Conservation (phyloP, 805 yeast species). For the Sugiyamaella qingdaonensis region DNA sequence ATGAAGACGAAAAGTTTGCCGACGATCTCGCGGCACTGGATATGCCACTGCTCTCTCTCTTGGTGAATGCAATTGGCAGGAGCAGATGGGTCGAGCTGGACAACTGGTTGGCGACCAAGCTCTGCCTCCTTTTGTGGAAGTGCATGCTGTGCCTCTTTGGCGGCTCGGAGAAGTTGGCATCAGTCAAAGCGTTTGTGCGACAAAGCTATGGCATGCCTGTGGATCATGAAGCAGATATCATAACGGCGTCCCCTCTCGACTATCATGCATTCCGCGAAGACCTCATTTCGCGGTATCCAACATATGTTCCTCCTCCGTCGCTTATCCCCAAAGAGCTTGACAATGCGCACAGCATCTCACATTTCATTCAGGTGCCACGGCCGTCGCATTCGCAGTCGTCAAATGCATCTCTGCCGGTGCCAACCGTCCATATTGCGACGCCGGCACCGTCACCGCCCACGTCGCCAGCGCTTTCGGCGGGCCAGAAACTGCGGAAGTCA, state of each 20-base stretch:
- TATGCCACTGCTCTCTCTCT: constrained; percentile 39
- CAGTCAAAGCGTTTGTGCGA: constrained; percentile 46
- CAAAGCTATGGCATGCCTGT: constrained; percentile 38
- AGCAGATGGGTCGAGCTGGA: constrained; percentile 56
- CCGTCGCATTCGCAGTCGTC: constrained; percentile 43
- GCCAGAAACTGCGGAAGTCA: constrained; percentile 30
- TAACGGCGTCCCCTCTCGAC: constrained; percentile 74
- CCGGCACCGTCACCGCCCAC: constrained; percentile 83
- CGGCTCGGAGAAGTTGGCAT: constrained; percentile 36
- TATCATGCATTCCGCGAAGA: constrained; percentile 78
- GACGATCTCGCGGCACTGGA: constrained; percentile 19
- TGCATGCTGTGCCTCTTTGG: constrained; percentile 58
- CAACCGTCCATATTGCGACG: constrained; percentile 69
- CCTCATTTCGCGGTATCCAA: constrained; percentile 68
- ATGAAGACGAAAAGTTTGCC: constrained; percentile 19
- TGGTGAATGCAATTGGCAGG: constrained; percentile 52
- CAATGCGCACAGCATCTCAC: constrained; percentile 52
- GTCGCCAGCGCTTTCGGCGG: constrained; percentile 40
- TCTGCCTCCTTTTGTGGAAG: constrained; percentile 52
- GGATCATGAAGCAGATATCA: constrained; percentile 26
- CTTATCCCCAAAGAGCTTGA: constrained; percentile 45
- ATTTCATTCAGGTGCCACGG: constrained; percentile 55
- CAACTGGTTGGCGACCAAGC: constrained; percentile 6
- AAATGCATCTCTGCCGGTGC: constrained; percentile 46
- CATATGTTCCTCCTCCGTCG: constrained; percentile 51